Conservation (phyloP, 148 eudicot genomes). For the Nepenthes mirabilis region DNA sequence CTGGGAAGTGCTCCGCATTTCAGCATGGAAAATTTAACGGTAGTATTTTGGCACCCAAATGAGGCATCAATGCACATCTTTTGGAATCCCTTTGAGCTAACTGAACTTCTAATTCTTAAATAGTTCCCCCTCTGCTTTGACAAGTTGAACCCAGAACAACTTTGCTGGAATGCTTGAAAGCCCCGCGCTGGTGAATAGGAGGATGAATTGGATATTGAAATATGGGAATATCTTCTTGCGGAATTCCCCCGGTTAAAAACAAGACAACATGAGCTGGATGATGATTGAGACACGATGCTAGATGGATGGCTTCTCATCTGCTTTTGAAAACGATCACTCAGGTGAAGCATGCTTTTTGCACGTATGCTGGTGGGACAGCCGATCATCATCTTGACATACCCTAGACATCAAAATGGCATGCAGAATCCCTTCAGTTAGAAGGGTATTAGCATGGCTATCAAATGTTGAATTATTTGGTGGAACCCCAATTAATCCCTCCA, state of each 20-base stretch:
- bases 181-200: conserved; percentile 19
- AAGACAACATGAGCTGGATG: conserved; percentile 26
- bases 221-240: conserved; percentile 16
- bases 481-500: no score
- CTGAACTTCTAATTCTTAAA: conserved; percentile 22
- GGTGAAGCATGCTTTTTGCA: conserved; percentile 18
- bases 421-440: not conserved
- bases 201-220: conserved; percentile 19
- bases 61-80: conserved; percentile 27
- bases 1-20: conserved; percentile 24
- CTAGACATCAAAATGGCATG: conserved; percentile 5
- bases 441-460: not conserved
- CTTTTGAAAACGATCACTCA: conserved; percentile 22
- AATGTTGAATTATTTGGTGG: not conserved
- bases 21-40: conserved; percentile 27
- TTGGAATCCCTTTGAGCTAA: conserved; percentile 10
- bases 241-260: conserved; percentile 17
- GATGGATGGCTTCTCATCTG: conserved; percentile 26
- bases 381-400: conserved; percentile 28
- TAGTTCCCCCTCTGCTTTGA: conserved; percentile 19
- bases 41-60: conserved; percentile 17
- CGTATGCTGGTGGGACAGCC: conserved; percentile 9
- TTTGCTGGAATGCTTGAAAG: conserved; percentile 23
- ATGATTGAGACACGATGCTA: conserved; percentile 18
- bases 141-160: conserved; percentile 12